These are phyloP conservation scores for Arthrobotrys pseudoclavata DNA, from an alignment of 2,329 filamentous ascomycete species.

Conservation along the genomic window DNA sequence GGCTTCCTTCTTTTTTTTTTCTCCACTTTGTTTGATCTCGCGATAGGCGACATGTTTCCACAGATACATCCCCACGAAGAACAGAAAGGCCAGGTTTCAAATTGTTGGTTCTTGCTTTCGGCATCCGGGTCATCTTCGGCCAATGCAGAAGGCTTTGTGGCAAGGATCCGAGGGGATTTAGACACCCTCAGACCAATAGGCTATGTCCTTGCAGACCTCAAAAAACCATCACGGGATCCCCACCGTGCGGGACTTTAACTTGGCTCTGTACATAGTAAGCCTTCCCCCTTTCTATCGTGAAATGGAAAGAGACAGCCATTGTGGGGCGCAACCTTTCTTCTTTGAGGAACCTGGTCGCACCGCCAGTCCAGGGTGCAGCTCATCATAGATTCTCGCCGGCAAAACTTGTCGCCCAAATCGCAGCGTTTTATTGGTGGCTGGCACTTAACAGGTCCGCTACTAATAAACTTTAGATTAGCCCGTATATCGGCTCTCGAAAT, in stretches of 20 bases:
- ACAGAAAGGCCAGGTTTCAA: conserved; percentile 9
- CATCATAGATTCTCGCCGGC: conserved; percentile 52
- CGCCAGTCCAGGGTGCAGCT: conserved; percentile 43
- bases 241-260: conserved; percentile 52
- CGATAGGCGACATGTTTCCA: conserved; percentile 56
- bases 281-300: conserved; percentile 55
- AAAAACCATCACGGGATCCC: conserved; percentile 59
- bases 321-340: conserved; percentile 50
- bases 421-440: conserved; percentile 57
- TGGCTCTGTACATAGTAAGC: conserved; percentile 48
- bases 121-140: conserved; percentile 20
- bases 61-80: conserved; percentile 16
- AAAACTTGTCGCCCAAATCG: conserved; percentile 59
- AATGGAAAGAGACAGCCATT: conserved; percentile 59
- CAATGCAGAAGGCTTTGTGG: conserved; percentile 40
- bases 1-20: conserved; percentile 45
- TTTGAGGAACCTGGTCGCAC: conserved; percentile 54
- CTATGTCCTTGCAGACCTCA: conserved; percentile 21
- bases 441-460: conserved; percentile 34
- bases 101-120: conserved; percentile 11
- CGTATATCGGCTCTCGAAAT: conserved; percentile 54
- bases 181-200: conserved; percentile 36
- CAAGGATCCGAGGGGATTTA: conserved; percentile 45
- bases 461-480: conserved; percentile 59
- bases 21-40: conserved; percentile 55